A percentile compares a stretch with the other conserved stretches of the same genome.
Evolutionary conservation across 1,139 yeast genomes (phyloP).

Genomic region (Scheffersomyces titani): DNA sequence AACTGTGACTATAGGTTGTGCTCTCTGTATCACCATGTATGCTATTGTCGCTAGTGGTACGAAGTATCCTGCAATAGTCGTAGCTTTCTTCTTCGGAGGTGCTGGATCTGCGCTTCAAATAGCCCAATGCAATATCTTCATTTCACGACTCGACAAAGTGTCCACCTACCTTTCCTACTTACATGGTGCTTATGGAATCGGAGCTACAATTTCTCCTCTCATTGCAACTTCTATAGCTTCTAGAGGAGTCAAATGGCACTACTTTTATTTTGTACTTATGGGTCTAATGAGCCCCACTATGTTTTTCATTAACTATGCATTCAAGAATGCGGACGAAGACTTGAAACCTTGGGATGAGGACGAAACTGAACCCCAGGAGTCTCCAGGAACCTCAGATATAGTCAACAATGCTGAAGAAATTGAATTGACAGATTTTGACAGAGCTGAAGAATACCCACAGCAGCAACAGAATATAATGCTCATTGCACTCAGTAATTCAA

Average conservation of each 20-base stretch:
- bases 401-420: conserved; percentile 1
- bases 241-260: conserved; percentile 53
- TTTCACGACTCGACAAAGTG: conserved; percentile 50
- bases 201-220: conserved; percentile 63
- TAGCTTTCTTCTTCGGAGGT: conserved; percentile 61
- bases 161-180: conserved; percentile 52
- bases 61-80: conserved; percentile 42
- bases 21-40: conserved; percentile 37
- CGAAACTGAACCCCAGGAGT: neutral
- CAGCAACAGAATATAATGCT: conserved; percentile 1
- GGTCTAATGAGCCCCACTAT: conserved; percentile 34
- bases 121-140: conserved; percentile 59
- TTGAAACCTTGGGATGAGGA: conserved; percentile 34
- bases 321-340: conserved; percentile 46
- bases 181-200: conserved; percentile 65
- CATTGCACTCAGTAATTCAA: conserved; percentile 36
- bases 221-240: conserved; percentile 56
- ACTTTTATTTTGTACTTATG: conserved; percentile 50
- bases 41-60: conserved; percentile 41
- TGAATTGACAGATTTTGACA: conserved; percentile 1
- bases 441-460: neutral
- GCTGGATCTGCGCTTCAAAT: conserved; percentile 57
- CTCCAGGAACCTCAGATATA: neutral
- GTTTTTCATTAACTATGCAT: conserved; percentile 33
- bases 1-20: conserved; percentile 37